Evolutionary conservation across 2,329 filamentous ascomycete species (phyloP).

Genomic region (Diaporthe caulivora): DNA sequence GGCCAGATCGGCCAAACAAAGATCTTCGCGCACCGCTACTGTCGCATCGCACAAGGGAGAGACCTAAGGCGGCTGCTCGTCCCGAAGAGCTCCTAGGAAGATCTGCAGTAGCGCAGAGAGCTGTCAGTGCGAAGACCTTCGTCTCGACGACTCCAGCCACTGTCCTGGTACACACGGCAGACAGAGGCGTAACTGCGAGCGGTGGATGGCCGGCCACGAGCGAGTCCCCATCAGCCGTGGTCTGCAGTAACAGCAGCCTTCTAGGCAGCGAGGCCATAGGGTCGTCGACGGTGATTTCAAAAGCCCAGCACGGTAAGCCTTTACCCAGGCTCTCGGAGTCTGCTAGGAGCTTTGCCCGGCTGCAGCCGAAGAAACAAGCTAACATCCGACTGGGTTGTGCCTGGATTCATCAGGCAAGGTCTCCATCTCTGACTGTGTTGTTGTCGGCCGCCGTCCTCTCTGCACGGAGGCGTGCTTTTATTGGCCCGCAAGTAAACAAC

Average conservation of each 20-base stretch:
- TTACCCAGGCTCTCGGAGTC: slow-evolving; percentile 20
- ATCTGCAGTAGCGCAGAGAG: not conserved
- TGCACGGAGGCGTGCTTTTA: not conserved
- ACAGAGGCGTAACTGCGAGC: not conserved
- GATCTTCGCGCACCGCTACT: slow-evolving; percentile 28
- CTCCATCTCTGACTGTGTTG: slow-evolving; percentile 12
- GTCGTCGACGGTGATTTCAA: not conserved
- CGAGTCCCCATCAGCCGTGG: not conserved
- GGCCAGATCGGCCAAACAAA: slow-evolving; percentile 29
- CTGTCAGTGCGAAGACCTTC: not conserved
- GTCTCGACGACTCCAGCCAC: slow-evolving; percentile 8
- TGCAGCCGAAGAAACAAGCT: slow-evolving; percentile 29
- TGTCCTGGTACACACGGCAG: not conserved
- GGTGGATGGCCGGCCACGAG: not conserved
- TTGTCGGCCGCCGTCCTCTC: not conserved
- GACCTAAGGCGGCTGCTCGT: slow-evolving; percentile 14
- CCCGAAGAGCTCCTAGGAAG: slow-evolving; percentile 13
- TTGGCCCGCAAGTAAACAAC: not conserved
- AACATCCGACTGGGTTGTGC: slow-evolving; percentile 28
- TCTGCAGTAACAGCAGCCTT: not conserved
- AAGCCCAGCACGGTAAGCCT: not conserved
- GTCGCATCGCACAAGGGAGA: slow-evolving; percentile 24
- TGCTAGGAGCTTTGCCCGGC: slow-evolving; percentile 27
- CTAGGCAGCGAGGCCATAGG: not conserved
- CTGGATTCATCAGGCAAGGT: slow-evolving; percentile 19